Conservation (phyloP, 2,329 filamentous ascomycete genomes). For the Penicillium sp. region DNA sequence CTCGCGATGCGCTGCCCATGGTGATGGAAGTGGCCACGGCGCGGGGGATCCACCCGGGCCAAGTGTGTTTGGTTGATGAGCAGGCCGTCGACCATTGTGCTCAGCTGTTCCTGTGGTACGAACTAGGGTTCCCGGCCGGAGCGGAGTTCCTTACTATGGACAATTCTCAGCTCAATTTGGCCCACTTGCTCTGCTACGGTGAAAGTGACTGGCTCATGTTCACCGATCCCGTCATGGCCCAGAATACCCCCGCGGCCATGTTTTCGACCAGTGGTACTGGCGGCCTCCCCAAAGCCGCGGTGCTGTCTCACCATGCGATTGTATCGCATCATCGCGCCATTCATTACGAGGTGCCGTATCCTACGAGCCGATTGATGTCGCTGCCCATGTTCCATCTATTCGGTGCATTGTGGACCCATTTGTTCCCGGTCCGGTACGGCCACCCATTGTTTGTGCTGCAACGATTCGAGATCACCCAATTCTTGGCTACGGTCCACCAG, state of each 20-base stretch:
- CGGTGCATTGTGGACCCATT: slow-evolving; percentile 46
- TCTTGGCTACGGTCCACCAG: slow-evolving; percentile 39
- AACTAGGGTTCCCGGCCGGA: slow-evolving; percentile 21
- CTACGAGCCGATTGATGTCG: slow-evolving; percentile 47
- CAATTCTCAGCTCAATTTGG: slow-evolving; percentile 25
- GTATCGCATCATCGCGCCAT: slow-evolving; percentile 50
- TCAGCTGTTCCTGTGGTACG: slow-evolving; percentile 28
- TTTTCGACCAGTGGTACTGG: slow-evolving; percentile 60
- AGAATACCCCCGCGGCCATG: slow-evolving; percentile 51
- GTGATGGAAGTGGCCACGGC: slow-evolving; percentile 35
- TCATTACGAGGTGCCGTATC: slow-evolving; percentile 41
- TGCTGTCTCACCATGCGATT: slow-evolving; percentile 58
- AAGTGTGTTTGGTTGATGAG: slow-evolving; percentile 40
- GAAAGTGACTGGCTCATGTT: slow-evolving; percentile 51
- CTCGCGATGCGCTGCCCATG: slow-evolving; percentile 36
- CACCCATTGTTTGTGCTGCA: slow-evolving; percentile 49
- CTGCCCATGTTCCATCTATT: slow-evolving; percentile 57
- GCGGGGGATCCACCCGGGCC: slow-evolving; percentile 30
- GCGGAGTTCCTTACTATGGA: slow-evolving; percentile 8
- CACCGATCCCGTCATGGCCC: slow-evolving; percentile 42
- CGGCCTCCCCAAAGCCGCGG: slow-evolving; percentile 59
- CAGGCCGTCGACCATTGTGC: slow-evolving; percentile 28
- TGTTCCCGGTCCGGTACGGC: slow-evolving; percentile 48
- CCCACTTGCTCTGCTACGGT: slow-evolving; percentile 44
- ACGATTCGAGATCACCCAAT: slow-evolving; percentile 44